Percentiles rank a stretch among this genome's conserved stretches.
Evolutionary conservation across 352 stramenopile genomes (phyloP).

Genomic region (Phytophthora podocarpi): DNA sequence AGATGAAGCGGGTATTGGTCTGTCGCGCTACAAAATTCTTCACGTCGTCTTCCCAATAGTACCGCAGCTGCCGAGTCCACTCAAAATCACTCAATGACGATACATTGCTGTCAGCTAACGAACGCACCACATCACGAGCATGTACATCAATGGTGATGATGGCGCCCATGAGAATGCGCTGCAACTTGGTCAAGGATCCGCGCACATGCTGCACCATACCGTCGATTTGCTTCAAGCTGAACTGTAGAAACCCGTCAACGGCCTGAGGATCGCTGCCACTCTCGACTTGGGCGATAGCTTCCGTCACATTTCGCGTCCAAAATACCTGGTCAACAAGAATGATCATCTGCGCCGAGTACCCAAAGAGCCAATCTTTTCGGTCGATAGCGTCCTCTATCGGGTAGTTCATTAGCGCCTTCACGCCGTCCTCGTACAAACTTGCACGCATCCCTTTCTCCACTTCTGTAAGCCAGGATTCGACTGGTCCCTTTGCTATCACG

Average conservation of each 20-base stretch:
- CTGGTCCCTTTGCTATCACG: conserved; percentile 82
- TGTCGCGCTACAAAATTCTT: conserved; percentile 87
- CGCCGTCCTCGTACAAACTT: conserved; percentile 87
- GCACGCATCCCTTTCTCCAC: conserved; percentile 90
- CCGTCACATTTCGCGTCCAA: conserved; percentile 90
- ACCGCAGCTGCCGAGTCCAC: conserved; percentile 91
- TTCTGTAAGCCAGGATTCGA: conserved; percentile 88
- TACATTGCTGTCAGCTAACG: conserved; percentile 81
- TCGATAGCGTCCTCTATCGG: conserved; percentile 89
- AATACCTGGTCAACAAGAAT: conserved; percentile 93
- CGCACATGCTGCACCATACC: conserved; percentile 92
- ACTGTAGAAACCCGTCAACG: conserved; percentile 87
- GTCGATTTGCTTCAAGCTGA: conserved; percentile 92
- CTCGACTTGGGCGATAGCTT: conserved; percentile 81
- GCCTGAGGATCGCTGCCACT: conserved; percentile 63
- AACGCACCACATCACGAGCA: conserved; percentile 88
- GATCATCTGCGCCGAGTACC: conserved; percentile 83
- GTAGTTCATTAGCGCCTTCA: conserved; percentile 86
- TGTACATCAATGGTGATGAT: conserved; percentile 94
- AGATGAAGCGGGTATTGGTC: conserved; percentile 87
- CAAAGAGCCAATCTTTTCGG: conserved; percentile 90
- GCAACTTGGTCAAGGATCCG: conserved; percentile 81
- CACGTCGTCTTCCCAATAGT: conserved; percentile 88
- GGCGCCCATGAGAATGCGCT: conserved; percentile 90
- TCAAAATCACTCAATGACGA: conserved; percentile 89